These are phyloP conservation scores for Zygnema circumcarinatum DNA, from an alignment of 139 green algal species.

Conservation along the genomic window DNA sequence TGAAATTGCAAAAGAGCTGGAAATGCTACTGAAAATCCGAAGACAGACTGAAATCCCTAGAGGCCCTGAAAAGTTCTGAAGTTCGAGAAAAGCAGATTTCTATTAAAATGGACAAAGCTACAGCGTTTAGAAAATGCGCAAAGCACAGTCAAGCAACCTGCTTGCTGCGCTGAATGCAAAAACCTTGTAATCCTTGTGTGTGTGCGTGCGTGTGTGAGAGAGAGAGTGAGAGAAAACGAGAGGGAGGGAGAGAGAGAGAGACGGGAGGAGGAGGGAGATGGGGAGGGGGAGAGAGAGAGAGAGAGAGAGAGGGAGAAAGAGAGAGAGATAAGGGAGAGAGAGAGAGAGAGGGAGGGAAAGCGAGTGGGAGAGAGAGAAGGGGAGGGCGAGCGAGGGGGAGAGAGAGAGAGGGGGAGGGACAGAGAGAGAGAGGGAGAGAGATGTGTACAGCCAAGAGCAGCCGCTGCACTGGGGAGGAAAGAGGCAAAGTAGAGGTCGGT, in stretches of 20 bases:
- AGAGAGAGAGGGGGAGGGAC: conserved; percentile 7
- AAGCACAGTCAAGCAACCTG: too few species aligned
- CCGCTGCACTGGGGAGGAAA: conserved; percentile 60
- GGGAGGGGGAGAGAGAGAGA: background rate
- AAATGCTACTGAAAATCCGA: too few species aligned
- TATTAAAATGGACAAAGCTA: too few species aligned
- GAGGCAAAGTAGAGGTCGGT: conserved; percentile 69
- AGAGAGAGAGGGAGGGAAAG: background rate
- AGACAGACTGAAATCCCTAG: too few species aligned
- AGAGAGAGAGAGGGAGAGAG: conserved; percentile 15
- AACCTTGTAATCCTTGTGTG: too few species aligned
- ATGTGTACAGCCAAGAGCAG: conserved; percentile 57
- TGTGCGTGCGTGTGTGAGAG: too few species aligned
- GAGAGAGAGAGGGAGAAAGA: background rate
- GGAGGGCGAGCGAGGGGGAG: background rate
- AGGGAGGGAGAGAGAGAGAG: background rate
- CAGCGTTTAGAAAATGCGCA: too few species aligned
- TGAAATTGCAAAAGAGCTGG: too few species aligned
- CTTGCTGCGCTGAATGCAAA: too few species aligned
- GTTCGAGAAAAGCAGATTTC: too few species aligned
- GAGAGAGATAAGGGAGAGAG: background rate
- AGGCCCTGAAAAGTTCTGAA: too few species aligned
- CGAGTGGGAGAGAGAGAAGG: background rate
- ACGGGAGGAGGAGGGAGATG: background rate
- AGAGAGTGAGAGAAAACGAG: background rate